Percentiles rank a stretch among this genome's conserved stretches.
These are phyloP conservation scores for Hypoxylon sp. DNA, from an alignment of 2,329 filamentous ascomycete genomes.

Conservation along the genomic window DNA sequence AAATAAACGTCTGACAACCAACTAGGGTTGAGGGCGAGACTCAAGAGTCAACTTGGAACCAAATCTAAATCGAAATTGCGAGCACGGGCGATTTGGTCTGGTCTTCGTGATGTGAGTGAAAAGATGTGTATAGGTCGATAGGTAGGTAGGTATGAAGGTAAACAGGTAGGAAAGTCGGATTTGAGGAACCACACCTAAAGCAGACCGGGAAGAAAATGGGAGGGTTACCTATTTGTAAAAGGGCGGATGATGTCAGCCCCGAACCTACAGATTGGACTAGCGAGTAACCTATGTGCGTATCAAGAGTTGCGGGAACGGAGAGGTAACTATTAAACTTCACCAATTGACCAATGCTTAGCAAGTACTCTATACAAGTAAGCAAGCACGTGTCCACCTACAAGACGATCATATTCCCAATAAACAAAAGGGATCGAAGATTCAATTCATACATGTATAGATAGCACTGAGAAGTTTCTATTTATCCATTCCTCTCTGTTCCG, in stretches of 20 bases:
- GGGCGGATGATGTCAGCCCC: constrained; percentile 21
- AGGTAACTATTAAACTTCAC: constrained; percentile 5
- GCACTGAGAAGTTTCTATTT: background rate
- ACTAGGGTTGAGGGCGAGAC: constrained; percentile 5
- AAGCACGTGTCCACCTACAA: constrained; percentile 26
- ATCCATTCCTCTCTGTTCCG: background rate
- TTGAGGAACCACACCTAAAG: background rate
- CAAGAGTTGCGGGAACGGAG: constrained; percentile 14
- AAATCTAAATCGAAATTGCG: constrained; percentile 10
- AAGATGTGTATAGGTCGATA: background rate
- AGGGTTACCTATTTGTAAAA: background rate
- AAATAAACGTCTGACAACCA: constrained; percentile 8
- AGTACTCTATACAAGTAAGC: background rate
- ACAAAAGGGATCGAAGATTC: background rate
- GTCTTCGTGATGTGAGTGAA: background rate
- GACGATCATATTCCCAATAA: constrained; percentile 8
- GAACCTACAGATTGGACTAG: background rate
- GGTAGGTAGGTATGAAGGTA: background rate
- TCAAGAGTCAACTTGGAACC: constrained; percentile 10
- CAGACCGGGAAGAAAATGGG: background rate
- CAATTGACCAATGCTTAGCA: constrained; percentile 22
- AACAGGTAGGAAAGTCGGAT: background rate
- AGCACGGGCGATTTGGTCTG: background rate
- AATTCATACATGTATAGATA: too few species aligned
- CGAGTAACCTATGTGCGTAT: background rate